Percentiles rank a stretch among this genome's conserved stretches.
phyloP scores from a whole-genome alignment of 257 asterid genomes.

The Vinca minor region DNA sequence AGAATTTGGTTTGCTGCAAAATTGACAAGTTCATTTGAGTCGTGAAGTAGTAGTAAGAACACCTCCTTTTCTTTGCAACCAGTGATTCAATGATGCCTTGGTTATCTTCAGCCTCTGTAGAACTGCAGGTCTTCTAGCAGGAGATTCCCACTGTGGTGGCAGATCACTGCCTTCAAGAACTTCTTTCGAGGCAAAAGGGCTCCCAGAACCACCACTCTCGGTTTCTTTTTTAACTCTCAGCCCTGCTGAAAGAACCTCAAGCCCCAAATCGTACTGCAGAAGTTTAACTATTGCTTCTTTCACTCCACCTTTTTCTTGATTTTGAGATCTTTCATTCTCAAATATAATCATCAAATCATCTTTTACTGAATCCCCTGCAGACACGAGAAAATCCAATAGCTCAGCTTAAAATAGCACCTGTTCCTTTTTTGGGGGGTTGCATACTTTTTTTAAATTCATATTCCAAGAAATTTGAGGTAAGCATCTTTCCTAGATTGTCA shows the following conservation, averaged over 20 bases:
- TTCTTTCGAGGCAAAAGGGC: constrained; percentile 22
- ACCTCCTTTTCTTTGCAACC: constrained; percentile 47
- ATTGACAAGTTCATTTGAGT: neutral
- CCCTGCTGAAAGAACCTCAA: constrained; percentile 47
- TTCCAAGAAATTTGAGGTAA: neutral
- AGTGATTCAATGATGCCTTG: constrained; percentile 48
- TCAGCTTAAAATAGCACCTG: neutral
- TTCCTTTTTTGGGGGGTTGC: neutral
- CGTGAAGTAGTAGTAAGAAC: constrained; percentile 11
- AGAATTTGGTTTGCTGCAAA: constrained; percentile 24
- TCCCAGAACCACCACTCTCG: constrained; percentile 15
- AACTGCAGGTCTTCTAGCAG: constrained; percentile 65
- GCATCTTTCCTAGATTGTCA: constrained; percentile 2
- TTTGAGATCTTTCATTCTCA: constrained; percentile 35
- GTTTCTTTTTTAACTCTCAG: constrained; percentile 20
- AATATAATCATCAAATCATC: constrained; percentile 63
- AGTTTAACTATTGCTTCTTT: constrained; percentile 51
- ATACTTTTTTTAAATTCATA: neutral
- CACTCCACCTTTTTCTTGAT: constrained; percentile 30
- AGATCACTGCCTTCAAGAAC: constrained; percentile 17
- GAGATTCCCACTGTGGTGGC: constrained; percentile 27
- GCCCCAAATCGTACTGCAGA: constrained; percentile 62
- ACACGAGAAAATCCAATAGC: constrained; percentile 10
- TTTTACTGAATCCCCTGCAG: constrained; percentile 55
- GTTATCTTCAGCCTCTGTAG: constrained; percentile 56